Base-by-base conservation (phyloP, 75 land plant species). In the Isoetes taiwanensis region DNA sequence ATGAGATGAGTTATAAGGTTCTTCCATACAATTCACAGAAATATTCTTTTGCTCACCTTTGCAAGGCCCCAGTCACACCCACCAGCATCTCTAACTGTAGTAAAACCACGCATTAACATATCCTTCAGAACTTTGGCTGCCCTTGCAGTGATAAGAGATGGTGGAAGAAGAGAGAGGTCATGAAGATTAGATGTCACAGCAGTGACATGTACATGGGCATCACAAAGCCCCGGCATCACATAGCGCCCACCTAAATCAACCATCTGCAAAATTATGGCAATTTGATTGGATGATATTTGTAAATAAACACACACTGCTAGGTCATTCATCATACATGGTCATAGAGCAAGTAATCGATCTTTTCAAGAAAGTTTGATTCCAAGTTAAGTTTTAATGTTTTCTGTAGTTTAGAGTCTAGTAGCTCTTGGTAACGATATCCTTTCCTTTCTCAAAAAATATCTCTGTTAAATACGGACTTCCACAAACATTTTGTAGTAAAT, bases 21-120 rank as follows among this genome's bases (percentile, higher is more conserved):
- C n/a, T n/a, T n/a, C n/a, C n/a, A n/a, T n/a, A n/a, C n/a, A 6
- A 46, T 46, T 5, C 4, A 5, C 23, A 46, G 19, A 19, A 46
- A 6, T 14, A n/a, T 30, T n/a, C 5, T 19, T n/a, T 8, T 2
- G 25, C 25, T 0, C 25, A 65, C 68, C 70, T 68, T 68, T 17
- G 70, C 70, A 41, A 68, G 70, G 33, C 70, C 70, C 70, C 70
- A 68, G 54, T 68, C 70, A 33, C 70, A 68, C 0, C 70, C 70
- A 0, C 70, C 70, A 21, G 54, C 70, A 30, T 68, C 70, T 23
- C 70, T 52, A n/a, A 68, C 70, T 32, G 70, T 68, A 19, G 70
- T 68, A 40, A 68, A 68, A 1, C 70, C 70, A 23, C 70, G 64
- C 66, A 68, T 38, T 29, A 68, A 41, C 70, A 68, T 68, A 32